Evolutionary conservation across 2,329 filamentous ascomycete genomes (phyloP).

Genomic region (Dothideomycetes sp.): DNA sequence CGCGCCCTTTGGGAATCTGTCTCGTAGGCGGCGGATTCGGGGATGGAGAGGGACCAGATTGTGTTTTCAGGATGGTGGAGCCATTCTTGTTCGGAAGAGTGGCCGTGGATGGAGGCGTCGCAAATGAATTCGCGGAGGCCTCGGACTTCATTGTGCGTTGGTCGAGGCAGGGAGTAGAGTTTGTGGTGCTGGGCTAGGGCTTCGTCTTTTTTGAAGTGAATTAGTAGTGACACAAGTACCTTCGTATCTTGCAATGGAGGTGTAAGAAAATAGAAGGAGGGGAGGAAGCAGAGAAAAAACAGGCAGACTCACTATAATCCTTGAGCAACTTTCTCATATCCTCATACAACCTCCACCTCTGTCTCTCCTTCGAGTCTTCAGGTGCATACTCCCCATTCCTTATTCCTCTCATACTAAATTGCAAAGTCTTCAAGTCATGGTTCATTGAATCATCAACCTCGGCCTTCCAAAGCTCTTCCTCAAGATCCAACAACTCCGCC

Average conservation of each 20-base stretch:
- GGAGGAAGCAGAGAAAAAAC: too few relatives aligned
- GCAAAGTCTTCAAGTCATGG: slow-evolving; percentile 15
- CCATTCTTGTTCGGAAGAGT: slow-evolving; percentile 13
- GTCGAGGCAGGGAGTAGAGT: slow-evolving; percentile 2
- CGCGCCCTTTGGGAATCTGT: slow-evolving; percentile 8
- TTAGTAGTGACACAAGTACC: too few relatives aligned
- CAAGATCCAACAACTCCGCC: slow-evolving; percentile 20
- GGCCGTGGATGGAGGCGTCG: slow-evolving; percentile 2
- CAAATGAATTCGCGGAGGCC: slow-evolving; percentile 8
- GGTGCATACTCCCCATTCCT: background rate
- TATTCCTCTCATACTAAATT: slow-evolving; percentile 15
- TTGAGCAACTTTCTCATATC: slow-evolving; percentile 12
- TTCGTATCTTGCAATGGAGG: too few relatives aligned
- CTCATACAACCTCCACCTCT: slow-evolving; percentile 9
- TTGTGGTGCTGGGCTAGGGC: slow-evolving; percentile 8
- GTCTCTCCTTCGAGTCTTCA: background rate
- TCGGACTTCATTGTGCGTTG: slow-evolving; percentile 4
- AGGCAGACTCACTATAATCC: slow-evolving; percentile 15
- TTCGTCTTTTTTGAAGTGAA: too few relatives aligned
- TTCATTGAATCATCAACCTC: slow-evolving; percentile 13
- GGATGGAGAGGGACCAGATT: slow-evolving; percentile 17
- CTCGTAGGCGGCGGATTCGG: slow-evolving; percentile 6
- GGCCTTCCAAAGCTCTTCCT: slow-evolving; percentile 19
- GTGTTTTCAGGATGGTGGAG: slow-evolving; percentile 20
- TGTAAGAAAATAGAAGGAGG: too few relatives aligned